Conservation (phyloP, 345 rosid genomes). For the Erysimum cheiranthoides region DNA sequence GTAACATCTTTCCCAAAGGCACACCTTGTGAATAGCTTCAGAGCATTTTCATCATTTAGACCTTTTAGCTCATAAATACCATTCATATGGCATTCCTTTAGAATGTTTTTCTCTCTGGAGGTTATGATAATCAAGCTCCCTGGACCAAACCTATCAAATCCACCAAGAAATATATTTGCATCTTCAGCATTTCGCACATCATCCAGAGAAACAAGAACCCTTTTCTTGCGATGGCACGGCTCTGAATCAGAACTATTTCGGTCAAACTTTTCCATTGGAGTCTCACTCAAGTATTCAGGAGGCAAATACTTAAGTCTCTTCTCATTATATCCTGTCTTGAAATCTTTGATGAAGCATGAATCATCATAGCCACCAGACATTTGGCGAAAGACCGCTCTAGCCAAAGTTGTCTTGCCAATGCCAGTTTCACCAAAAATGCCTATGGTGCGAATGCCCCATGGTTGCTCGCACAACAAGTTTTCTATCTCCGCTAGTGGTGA, state of each 20-base stretch:
- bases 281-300: not conserved
- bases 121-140: conserved; percentile 37
- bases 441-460: conserved; percentile 22
- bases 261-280: conserved; percentile 7
- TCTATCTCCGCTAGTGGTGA: not conserved
- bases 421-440: conserved; percentile 21
- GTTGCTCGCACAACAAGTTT: conserved; percentile 26
- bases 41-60: conserved; percentile 3
- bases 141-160: conserved; percentile 9
- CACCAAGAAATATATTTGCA: conserved; percentile 16
- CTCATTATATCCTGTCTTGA: not conserved
- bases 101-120: not conserved
- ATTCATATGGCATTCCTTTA: not conserved
- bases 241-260: not conserved
- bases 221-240: not conserved
- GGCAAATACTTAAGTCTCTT: not conserved
- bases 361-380: not conserved
- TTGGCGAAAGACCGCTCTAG: not conserved
- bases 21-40: conserved; percentile 15
- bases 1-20: not conserved
- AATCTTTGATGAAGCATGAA: conserved; percentile 16
- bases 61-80: conserved; percentile 26
- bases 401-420: conserved; percentile 26
- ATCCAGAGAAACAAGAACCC: conserved; percentile 26
- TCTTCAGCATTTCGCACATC: conserved; percentile 12